Base-by-base conservation (phyloP, 768 basidiomycete genomes). In the Calocybe cyanea region DNA sequence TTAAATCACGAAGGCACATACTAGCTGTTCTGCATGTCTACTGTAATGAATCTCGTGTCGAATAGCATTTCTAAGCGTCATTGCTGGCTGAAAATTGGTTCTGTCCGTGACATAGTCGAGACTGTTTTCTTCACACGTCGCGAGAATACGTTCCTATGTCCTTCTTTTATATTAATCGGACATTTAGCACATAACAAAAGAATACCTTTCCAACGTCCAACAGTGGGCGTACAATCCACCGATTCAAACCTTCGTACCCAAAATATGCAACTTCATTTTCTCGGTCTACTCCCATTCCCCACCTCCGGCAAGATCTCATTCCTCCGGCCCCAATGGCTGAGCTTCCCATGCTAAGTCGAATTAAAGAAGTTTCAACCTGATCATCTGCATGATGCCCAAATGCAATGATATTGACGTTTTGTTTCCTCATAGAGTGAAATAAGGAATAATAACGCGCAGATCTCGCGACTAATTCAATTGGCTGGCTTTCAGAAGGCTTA, bases 341-440 rank as follows among this genome's bases (percentile, higher is more conserved):
- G 4, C 81, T 82, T 0, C 83, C 81, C 49, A 63, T 73, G 4
- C 77, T 71, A 13, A 85, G 58, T 4, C 90, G 78, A 72, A 90
- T 80, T 41, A 92, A 64, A 23, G 80, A 73, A 0, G 90, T 92
- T 60, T 92, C 90, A 8, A 91, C 75, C 58, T 92, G 87, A 58
- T 92, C 90, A 57, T 92, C 87, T 2, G 75, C 75, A 57, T 92
- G 90, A 54, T 92, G 90, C 0, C 77, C 90, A 39, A 83, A 73
- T 0, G 83, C 84, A 43, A 90, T 58, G 11, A 71, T 58, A 13
- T 68, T 52, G 3, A 71, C 61, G 1, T 68, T 55, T 0, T 61
- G 48, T 1, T 51, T 62, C 41, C 48, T 50, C 59, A 63, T 59
- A 4, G 57, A 62, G n/a, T 65, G 45, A 46, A 79, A 76, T 30